phyloP scores from a whole-genome alignment of 768 basidiomycete genomes.

The Cystobasidiopsis lactophilus region DNA sequence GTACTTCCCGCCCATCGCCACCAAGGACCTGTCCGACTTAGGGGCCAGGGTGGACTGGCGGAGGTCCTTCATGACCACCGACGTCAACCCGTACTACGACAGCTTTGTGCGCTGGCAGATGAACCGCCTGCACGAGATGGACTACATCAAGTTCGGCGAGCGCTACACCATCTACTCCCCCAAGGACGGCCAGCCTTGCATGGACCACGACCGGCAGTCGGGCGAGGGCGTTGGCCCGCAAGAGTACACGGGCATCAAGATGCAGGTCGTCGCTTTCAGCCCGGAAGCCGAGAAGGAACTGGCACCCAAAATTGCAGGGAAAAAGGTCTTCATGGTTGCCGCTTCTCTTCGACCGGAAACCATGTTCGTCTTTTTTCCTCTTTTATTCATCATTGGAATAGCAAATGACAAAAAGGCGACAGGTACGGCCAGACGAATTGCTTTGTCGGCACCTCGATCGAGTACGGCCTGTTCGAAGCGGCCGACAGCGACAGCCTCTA shows the following conservation, averaged over 20 bases:
- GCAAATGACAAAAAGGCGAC: too few relatives aligned
- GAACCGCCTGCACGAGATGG: constrained; percentile 64
- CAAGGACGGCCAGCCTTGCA: constrained; percentile 95
- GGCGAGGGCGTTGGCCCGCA: constrained; percentile 89
- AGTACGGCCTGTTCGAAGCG: constrained; percentile 77
- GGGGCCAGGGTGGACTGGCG: constrained; percentile 98
- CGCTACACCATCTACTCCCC: constrained; percentile 96
- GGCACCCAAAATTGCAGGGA: constrained; percentile 25
- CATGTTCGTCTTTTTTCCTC: constrained; percentile 36
- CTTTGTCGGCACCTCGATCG: constrained; percentile 73
- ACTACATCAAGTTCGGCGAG: constrained; percentile 94
- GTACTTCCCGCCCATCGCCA: constrained; percentile 87
- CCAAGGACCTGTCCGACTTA: constrained; percentile 56
- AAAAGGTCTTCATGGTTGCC: constrained; percentile 78
- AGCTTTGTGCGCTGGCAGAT: constrained; percentile 94
- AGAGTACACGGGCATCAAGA: constrained; percentile 84
- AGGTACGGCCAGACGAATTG: constrained; percentile 98
- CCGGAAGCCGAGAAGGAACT: constrained; percentile 44
- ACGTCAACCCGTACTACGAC: constrained; percentile 92
- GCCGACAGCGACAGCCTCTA: constrained; percentile 49
- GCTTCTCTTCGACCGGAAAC: constrained; percentile 93
- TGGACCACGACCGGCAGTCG: constrained; percentile 94
- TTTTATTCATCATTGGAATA: neutral
- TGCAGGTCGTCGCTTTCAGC: constrained; percentile 76
- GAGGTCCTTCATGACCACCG: constrained; percentile 76